Evolutionary conservation across 495 filamentous ascomycete species (phyloP).

Genomic region (Penicillium pancosmium): DNA sequence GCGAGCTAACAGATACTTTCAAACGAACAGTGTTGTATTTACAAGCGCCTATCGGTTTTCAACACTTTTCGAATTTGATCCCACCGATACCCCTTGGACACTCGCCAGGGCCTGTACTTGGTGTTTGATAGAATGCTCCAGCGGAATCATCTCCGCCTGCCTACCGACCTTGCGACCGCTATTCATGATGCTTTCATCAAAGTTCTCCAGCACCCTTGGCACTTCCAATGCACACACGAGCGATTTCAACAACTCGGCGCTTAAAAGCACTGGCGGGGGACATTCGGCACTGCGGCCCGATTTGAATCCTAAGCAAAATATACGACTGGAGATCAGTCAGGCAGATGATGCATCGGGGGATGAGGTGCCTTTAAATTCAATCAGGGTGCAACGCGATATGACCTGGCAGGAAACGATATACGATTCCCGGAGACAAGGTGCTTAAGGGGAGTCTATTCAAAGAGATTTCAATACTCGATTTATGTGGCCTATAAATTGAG

Average conservation of each 20-base stretch:
- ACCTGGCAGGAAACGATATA: conserved; percentile 17
- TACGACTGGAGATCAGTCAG: conserved; percentile 9
- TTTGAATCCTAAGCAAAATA: conserved; percentile 9
- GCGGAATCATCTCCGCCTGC: conserved; percentile 19
- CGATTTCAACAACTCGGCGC: neutral
- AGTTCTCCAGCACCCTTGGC: conserved; percentile 1
- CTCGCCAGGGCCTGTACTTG: conserved; percentile 18
- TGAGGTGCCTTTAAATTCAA: conserved; percentile 22
- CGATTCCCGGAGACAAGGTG: neutral
- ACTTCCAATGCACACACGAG: neutral
- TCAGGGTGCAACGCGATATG: conserved; percentile 15
- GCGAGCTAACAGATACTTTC: neutral
- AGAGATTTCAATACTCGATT: no score
- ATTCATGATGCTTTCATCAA: conserved; percentile 10
- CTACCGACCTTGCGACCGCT: conserved; percentile 17
- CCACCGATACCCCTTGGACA: conserved; percentile 16
- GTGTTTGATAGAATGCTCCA: conserved; percentile 14
- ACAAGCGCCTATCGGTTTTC: conserved; percentile 19
- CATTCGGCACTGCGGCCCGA: conserved; percentile 5
- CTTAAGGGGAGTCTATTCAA: neutral
- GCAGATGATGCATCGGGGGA: conserved; percentile 13
- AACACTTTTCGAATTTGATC: conserved; percentile 13
- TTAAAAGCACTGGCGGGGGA: neutral
- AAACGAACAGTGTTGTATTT: conserved; percentile 15
- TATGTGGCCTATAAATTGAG: no score